These are phyloP conservation scores for Populus hybrid DNA, from an alignment of 441 rosid species.

Conservation along the genomic window DNA sequence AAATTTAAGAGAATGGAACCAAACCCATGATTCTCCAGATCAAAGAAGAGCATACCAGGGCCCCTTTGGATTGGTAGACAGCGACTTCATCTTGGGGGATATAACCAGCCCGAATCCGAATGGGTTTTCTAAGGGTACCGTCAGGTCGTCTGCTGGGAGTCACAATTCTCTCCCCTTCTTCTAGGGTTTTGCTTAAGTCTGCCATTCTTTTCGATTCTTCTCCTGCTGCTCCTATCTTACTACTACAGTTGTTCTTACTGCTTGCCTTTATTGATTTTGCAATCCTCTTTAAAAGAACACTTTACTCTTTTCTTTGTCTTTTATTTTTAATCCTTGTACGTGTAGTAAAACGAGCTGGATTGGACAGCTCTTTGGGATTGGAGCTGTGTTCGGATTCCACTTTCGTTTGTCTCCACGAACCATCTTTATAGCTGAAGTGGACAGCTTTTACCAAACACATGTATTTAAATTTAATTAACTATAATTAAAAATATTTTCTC, in stretches of 20 bases:
- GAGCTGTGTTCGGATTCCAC: no score
- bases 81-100: constrained; percentile 89
- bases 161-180: constrained; percentile 86
- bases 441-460: no score
- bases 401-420: no score
- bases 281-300: no score
- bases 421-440: no score
- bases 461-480: no score
- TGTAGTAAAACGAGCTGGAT: no score
- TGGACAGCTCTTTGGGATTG: not conserved
- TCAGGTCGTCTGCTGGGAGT: constrained; percentile 86
- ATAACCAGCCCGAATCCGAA: constrained; percentile 82
- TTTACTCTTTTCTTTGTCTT: no score
- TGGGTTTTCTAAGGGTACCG: constrained; percentile 80
- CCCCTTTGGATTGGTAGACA: constrained; percentile 81
- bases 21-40: not conserved
- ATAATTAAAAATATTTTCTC: no score
- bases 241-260: constrained; percentile 23
- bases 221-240: constrained; percentile 29
- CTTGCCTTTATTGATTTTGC: constrained; percentile 35
- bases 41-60: constrained; percentile 48
- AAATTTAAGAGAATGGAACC: not conserved
- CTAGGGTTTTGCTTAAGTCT: constrained; percentile 81
- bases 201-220: constrained; percentile 53
- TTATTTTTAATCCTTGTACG: not conserved